A percentile compares a stretch with the other conserved stretches of the same genome.
Conservation (phyloP, 139 green algal genomes). For the Chlorella sp. region DNA sequence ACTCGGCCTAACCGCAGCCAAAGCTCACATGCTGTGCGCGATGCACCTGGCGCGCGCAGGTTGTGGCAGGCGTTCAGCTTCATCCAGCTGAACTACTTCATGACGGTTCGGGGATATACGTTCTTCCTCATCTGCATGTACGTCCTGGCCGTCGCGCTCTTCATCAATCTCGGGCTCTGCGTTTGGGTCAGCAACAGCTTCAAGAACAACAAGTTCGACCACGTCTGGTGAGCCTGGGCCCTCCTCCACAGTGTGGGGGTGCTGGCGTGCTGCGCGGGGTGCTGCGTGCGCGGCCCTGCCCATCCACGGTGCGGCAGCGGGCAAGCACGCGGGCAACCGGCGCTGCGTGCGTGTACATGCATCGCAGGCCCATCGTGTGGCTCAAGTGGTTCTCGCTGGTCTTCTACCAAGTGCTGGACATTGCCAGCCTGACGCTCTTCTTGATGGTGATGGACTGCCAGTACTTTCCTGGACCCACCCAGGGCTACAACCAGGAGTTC, state of each 20-base stretch:
- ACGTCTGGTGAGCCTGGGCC: neutral
- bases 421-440: neutral
- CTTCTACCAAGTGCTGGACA: slow-evolving; percentile 1
- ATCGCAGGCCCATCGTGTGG: slow-evolving; percentile 1
- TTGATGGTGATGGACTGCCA: neutral
- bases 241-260: no score
- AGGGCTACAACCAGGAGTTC: neutral
- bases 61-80: neutral
- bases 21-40: neutral
- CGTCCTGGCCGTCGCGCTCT: neutral
- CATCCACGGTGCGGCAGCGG: no score
- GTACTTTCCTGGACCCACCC: neutral
- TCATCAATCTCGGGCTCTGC: neutral
- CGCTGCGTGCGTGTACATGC: no score
- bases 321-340: no score
- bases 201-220: slow-evolving; percentile 3
- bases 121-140: slow-evolving; percentile 6
- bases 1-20: neutral
- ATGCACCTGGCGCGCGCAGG: neutral
- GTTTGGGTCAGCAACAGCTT: neutral
- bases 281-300: no score
- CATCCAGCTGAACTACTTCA: slow-evolving; percentile 9
- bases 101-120: slow-evolving; percentile 1
- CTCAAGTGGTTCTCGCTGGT: neutral
- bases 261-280: no score